phyloP scores from a whole-genome alignment of 768 basidiomycete species.

The Lentinus brumalis region DNA sequence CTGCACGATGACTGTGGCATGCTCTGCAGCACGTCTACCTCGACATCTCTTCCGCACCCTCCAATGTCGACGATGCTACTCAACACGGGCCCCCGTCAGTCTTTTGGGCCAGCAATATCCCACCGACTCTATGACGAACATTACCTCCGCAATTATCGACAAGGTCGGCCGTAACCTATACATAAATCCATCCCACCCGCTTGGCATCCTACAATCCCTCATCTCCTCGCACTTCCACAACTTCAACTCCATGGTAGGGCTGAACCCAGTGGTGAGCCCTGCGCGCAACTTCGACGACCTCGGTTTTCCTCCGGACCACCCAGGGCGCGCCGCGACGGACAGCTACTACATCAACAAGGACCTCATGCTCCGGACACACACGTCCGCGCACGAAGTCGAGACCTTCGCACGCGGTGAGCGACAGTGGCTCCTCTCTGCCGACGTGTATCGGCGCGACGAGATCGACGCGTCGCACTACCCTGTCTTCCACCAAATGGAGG shows the following conservation, averaged over 20 bases:
- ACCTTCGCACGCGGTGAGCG: conserved; percentile 76
- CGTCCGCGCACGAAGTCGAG: conserved; percentile 97
- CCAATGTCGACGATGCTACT: conserved; percentile 12
- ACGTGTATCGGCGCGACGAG: conserved; percentile 97
- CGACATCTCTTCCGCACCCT: conserved; percentile 5
- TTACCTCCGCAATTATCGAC: conserved; percentile 80
- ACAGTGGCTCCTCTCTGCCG: conserved; percentile 90
- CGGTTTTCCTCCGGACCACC: conserved; percentile 91
- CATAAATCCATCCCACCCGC: conserved; percentile 75
- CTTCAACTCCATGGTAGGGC: conserved; percentile 71
- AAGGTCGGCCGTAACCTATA: conserved; percentile 81
- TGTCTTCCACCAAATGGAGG: conserved; percentile 98
- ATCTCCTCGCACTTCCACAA: conserved; percentile 84
- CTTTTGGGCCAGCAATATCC: conserved; percentile 58
- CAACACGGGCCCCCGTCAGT: conserved; percentile 8
- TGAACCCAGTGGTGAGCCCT: conserved; percentile 89
- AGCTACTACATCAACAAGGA: conserved; percentile 93
- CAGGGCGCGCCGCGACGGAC: conserved; percentile 87
- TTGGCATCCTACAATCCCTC: conserved; percentile 79
- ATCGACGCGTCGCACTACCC: conserved; percentile 97
- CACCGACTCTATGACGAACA: conserved; percentile 81
- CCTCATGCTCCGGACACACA: conserved; percentile 95
- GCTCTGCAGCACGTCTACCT: conserved; percentile 1
- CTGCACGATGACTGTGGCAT: conserved; percentile 4
- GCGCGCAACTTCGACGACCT: conserved; percentile 96